A percentile compares a stretch with the other conserved stretches of the same genome.
Conservation (phyloP, 2,329 filamentous ascomycete genomes). For the Penicillium palitans region DNA sequence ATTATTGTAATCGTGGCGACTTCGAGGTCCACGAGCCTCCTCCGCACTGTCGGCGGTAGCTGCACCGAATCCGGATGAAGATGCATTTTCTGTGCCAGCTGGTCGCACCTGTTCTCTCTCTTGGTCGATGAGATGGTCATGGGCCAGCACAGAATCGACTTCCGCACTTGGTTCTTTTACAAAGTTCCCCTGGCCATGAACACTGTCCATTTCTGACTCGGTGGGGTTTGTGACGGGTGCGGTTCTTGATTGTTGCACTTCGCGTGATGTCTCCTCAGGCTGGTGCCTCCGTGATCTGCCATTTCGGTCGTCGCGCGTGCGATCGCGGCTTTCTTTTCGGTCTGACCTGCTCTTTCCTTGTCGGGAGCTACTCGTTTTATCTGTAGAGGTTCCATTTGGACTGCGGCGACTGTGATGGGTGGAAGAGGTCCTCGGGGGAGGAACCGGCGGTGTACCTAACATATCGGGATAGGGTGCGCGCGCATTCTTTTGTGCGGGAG, state of each 20-base stretch:
- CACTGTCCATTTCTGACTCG: slow-evolving; percentile 52
- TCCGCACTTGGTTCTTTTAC: slow-evolving; percentile 77
- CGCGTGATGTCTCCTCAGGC: slow-evolving; percentile 44
- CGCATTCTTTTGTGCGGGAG: slow-evolving; percentile 33
- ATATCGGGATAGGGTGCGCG: slow-evolving; percentile 47
- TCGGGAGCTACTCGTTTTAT: slow-evolving; percentile 41
- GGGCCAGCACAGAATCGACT: slow-evolving; percentile 73
- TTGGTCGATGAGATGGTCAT: slow-evolving; percentile 72
- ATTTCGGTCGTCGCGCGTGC: slow-evolving; percentile 41
- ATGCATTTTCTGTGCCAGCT: slow-evolving; percentile 50
- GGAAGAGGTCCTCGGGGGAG: slow-evolving; percentile 80
- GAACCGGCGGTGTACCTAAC: slow-evolving; percentile 64
- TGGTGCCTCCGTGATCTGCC: slow-evolving; percentile 45
- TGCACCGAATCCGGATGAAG: slow-evolving; percentile 38
- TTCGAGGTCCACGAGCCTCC: slow-evolving; percentile 40
- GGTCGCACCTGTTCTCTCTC: slow-evolving; percentile 70
- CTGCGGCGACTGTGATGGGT: slow-evolving; percentile 55
- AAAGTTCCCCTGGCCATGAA: slow-evolving; percentile 60
- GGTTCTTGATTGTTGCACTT: slow-evolving; percentile 31
- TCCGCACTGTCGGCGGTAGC: slow-evolving; percentile 48
- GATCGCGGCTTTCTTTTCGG: slow-evolving; percentile 39
- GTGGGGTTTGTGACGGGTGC: slow-evolving; percentile 33
- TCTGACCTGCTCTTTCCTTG: slow-evolving; percentile 42
- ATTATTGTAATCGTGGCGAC: slow-evolving; percentile 60
- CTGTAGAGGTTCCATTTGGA: slow-evolving; percentile 40